Conservation (phyloP, 306 rosid genomes). For the Arachis hypogaea region DNA sequence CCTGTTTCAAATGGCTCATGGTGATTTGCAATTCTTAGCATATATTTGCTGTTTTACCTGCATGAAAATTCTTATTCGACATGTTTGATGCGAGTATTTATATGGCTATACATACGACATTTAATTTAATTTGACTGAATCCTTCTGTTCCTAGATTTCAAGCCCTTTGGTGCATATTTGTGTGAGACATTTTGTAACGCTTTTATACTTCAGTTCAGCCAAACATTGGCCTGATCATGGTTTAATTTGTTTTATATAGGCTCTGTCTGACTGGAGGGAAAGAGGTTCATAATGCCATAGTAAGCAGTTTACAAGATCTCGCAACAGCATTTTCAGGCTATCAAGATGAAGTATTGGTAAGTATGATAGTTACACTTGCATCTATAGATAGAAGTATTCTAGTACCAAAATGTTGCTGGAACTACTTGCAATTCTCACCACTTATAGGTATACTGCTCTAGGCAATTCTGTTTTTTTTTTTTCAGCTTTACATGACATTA, state of each 20-base stretch:
- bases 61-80: neutral
- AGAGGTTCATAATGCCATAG: constrained; percentile 91
- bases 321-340: constrained; percentile 78
- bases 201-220: constrained; percentile 19
- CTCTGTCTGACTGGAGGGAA: constrained; percentile 88
- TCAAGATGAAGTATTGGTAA: constrained; percentile 96
- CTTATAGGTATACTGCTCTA: neutral
- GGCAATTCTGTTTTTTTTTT: constrained; percentile 33
- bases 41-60: constrained; percentile 30
- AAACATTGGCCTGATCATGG: constrained; percentile 14
- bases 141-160: constrained; percentile 13
- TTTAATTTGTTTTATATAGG: constrained; percentile 52
- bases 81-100: neutral
- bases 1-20: constrained; percentile 22
- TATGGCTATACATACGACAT: constrained; percentile 17
- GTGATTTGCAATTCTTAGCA: constrained; percentile 33
- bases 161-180: constrained; percentile 19
- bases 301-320: constrained; percentile 97
- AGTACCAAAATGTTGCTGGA: neutral
- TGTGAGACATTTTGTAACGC: neutral
- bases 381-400: neutral
- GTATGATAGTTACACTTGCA: constrained; percentile 20
- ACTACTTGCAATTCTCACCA: neutral
- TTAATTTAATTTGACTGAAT: constrained; percentile 4
- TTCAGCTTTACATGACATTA: constrained; percentile 10